phyloP scores from a whole-genome alignment of 2,329 filamentous ascomycete species.

The Paecilomyces sp. region DNA sequence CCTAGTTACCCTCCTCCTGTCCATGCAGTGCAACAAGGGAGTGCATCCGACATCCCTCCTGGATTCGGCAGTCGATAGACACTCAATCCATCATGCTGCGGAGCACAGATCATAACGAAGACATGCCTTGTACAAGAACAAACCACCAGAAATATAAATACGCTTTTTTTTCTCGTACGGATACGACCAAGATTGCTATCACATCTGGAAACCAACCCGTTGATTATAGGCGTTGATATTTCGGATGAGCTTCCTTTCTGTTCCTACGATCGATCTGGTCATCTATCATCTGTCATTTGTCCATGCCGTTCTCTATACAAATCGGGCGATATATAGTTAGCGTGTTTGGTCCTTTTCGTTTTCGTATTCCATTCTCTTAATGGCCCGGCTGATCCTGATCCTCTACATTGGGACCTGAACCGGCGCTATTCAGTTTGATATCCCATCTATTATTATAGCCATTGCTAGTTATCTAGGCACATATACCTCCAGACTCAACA shows the following conservation, averaged over 20 bases:
- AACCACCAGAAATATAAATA: not conserved
- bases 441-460: not conserved
- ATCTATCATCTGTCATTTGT: not conserved
- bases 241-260: not conserved
- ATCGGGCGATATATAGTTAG: not conserved
- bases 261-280: not conserved
- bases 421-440: not conserved
- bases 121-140: not conserved
- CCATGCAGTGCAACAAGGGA: not conserved
- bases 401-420: not conserved
- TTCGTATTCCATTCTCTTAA: not conserved
- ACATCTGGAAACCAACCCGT: not conserved
- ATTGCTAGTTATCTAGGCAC: no score
- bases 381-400: not conserved
- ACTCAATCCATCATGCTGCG: no score
- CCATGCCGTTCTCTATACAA: not conserved
- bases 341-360: not conserved
- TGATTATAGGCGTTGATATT: not conserved
- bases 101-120: no score
- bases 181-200: not conserved
- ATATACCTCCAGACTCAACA: no score
- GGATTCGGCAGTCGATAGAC: not conserved
- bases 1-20: slow-evolving; percentile 29
- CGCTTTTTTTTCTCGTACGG: not conserved
- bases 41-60: not conserved